Base-by-base conservation (phyloP, 1,284 basidiomycete genomes). In the Malassezia furfur region DNA sequence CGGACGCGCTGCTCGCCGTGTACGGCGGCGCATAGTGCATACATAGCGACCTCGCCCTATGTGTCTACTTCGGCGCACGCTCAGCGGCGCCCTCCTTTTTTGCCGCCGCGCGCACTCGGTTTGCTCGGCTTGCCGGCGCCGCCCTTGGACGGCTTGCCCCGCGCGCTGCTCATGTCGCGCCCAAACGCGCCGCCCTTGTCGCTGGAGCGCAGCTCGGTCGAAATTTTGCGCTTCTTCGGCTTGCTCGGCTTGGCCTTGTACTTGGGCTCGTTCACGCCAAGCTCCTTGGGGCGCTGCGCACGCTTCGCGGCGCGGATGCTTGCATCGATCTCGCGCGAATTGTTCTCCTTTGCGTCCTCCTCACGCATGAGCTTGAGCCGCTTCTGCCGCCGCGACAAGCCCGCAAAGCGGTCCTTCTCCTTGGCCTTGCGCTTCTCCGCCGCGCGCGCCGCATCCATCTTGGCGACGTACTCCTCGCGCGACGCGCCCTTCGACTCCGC, bases 1-100 rank as follows among this genome's bases (percentile, higher is more conserved):
- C 86, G 72, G 87, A 88, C 75, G 89, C 89, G 72, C 80, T 91
- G 54, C 86, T 91, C 60, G 86, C 86, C 61, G 89, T 91, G 83
- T 91, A 90, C 51, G 71, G 71, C 32, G 71, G 69, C 21, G 47
- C 40, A 22, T 43, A 43, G 25, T 28, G 4, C 25, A 28, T 28
- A 3, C 25, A 28, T 28, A 28, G 25, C 7, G 25, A 28, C 25
- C 25, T 28, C 25, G 25, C 25, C 25, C n/a, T 34, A 14, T 28
- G 25, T 28, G 25, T 28, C 25, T 28, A 28, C 7, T 3, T 4
- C 7, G 25, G 25, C 4, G 25, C 25, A 28, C 25, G 25, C 25
- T 28, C n/a, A 47, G 5, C 45, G 31, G 21, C 45, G 45, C 15
- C 32, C 30, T 3, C 45, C 12, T n/a, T 25, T 32, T 31, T 14